Base-by-base conservation (phyloP, 495 filamentous ascomycete genomes). In the Podospora comata region DNA sequence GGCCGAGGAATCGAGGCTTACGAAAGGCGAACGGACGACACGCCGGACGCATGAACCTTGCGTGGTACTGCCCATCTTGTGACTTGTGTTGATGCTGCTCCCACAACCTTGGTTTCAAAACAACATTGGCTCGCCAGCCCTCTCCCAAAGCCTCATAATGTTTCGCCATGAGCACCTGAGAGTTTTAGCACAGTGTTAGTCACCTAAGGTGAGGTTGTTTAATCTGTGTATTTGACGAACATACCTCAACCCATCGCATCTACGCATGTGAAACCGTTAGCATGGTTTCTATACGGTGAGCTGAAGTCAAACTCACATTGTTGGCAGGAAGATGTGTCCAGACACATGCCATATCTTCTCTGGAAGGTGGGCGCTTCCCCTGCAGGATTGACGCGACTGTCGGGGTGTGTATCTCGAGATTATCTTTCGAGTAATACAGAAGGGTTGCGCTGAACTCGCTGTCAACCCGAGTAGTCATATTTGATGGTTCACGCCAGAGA, bases 81-180 rank as follows among this genome's bases (percentile, higher is more conserved):
- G 19, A 55, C 11, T 60, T 60, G 19, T 62, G 65, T 19, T 61
- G 44, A 15, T 57, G 30, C 19, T 48, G 65, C 44, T 48, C 23
- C 39, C 39, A 48, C 7, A 48, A 13, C 39, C 39, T 48, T 3
- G 39, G 39, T 16, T 48, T 48, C 9, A 48, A 16, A 11, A 48
- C 39, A 48, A 48, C 39, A 48, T 48, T 16, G 9, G 39, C 7
- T 11, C 15, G 7, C 39, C 39, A 48, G 5, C 39, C 15, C 39
- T 48, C 39, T 11, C 39, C 39, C 0, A 3, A 48, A 11, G 15
- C 39, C 9, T 48, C 39, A 48, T 9, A 48, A 16, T 16, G 39
- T 48, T 48, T 48, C 9, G 39, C 5, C 39, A 48, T 48, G 9
- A 48, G 39, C 2, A 16, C 39, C 39, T 48, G 15, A 48, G 13